Evolutionary conservation across 2,329 filamentous ascomycete genomes (phyloP).

Genomic region (Penicillium sp.): DNA sequence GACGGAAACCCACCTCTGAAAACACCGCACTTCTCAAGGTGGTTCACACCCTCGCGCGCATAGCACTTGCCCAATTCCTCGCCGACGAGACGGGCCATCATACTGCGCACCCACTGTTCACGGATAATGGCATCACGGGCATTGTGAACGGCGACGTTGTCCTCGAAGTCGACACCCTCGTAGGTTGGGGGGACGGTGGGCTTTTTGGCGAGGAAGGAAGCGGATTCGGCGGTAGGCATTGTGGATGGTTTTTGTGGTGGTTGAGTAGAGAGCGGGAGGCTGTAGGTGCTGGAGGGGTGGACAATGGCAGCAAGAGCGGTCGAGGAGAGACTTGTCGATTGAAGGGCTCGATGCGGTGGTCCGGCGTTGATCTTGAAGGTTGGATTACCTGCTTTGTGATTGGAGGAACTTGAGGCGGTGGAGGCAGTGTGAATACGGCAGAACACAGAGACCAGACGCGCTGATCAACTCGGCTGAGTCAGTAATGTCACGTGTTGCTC

Average conservation of each 20-base stretch:
- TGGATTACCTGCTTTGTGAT: constrained; percentile 30
- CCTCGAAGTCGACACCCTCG: constrained; percentile 67
- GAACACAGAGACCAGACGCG: background rate
- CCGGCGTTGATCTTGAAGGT: constrained; percentile 22
- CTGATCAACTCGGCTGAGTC: background rate
- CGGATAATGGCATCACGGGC: constrained; percentile 66
- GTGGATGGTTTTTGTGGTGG: constrained; percentile 17
- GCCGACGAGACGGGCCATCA: constrained; percentile 67
- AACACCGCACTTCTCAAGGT: constrained; percentile 67
- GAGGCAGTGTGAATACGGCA: background rate
- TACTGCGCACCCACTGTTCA: constrained; percentile 68
- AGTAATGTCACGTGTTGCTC: constrained; percentile 6
- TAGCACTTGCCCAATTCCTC: constrained; percentile 71
- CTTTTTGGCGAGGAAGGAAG: constrained; percentile 64
- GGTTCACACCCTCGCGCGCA: constrained; percentile 64
- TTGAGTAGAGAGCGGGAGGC: background rate
- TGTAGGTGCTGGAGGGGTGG: background rate
- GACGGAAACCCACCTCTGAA: constrained; percentile 58
- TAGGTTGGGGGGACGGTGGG: constrained; percentile 66
- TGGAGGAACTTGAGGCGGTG: constrained; percentile 28
- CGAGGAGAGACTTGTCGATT: constrained; percentile 5
- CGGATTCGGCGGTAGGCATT: constrained; percentile 68
- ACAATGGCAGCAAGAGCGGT: constrained; percentile 7
- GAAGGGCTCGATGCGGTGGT: constrained; percentile 18
- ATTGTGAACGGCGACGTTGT: constrained; percentile 63